Percentiles rank a stretch among this genome's conserved stretches.
These are phyloP conservation scores for Russula brevipes DNA, from an alignment of 768 basidiomycete species.

Conservation along the genomic window DNA sequence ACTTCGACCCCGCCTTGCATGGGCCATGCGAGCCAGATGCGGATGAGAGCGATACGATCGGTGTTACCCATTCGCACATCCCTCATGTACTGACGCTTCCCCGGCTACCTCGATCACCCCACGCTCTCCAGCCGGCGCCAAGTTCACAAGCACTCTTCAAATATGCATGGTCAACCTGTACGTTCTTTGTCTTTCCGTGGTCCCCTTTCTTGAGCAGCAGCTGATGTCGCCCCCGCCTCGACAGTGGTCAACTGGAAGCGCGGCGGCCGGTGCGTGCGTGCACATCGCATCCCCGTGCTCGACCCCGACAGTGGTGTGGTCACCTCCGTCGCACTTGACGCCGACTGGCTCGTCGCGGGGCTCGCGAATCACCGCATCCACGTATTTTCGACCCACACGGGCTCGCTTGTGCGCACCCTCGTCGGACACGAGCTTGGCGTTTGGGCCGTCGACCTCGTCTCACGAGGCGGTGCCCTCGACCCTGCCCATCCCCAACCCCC, in stretches of 20 bases:
- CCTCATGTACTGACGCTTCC: constrained; percentile 2
- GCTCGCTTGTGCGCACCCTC: constrained; percentile 70
- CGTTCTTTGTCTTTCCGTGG: not conserved
- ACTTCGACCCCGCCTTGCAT: constrained; percentile 15
- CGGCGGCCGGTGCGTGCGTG: constrained; percentile 23
- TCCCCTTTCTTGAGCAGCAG: not conserved
- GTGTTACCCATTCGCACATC: not conserved
- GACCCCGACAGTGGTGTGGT: constrained; percentile 60
- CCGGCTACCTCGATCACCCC: constrained; percentile 1
- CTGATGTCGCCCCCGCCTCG: not conserved
- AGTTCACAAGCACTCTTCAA: constrained; percentile 18
- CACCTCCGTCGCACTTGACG: constrained; percentile 81
- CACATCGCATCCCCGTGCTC: constrained; percentile 26
- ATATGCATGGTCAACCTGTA: constrained; percentile 23
- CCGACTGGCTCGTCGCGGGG: constrained; percentile 81
- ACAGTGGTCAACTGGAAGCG: constrained; percentile 27
- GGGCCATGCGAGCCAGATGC: constrained; percentile 7
- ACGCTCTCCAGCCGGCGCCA: not conserved
- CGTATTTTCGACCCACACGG: constrained; percentile 75
- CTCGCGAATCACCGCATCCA: constrained; percentile 83
- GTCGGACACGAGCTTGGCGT: constrained; percentile 86
- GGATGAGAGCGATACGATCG: constrained; percentile 9
- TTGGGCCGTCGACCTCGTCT: constrained; percentile 83
- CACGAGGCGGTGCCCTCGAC: constrained; percentile 46
- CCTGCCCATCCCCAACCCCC: constrained; percentile 12